These are phyloP conservation scores for Eragrostis tef DNA, from an alignment of 202 grass and related monocot genomes.

Conservation along the genomic window DNA sequence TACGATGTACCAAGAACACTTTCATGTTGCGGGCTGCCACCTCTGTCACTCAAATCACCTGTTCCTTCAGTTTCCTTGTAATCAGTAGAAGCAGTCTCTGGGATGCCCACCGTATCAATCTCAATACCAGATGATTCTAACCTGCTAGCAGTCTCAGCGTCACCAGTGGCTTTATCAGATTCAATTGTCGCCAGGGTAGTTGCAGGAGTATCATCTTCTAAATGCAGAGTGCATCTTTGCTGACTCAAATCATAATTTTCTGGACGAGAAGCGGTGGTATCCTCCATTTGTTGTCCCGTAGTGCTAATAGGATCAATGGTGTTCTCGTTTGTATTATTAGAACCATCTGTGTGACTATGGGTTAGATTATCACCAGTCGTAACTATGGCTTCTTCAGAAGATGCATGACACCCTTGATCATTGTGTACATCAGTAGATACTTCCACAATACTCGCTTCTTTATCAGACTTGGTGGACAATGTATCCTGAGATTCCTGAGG, in stretches of 20 bases:
- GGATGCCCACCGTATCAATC: conserved; percentile 23
- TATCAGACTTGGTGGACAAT: conserved; percentile 8
- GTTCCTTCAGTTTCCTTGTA: conserved; percentile 7
- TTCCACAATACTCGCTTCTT: conserved; percentile 28
- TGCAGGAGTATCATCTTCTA: conserved; percentile 17
- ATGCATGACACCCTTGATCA: conserved; percentile 40
- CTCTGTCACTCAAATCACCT: conserved; percentile 21
- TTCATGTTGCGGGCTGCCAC: background rate
- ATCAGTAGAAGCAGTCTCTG: background rate
- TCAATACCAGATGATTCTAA: conserved; percentile 38
- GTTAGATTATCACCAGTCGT: conserved; percentile 9
- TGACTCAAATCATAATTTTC: conserved; percentile 24
- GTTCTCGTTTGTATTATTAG: background rate
- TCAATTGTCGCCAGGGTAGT: background rate
- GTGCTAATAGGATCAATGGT: background rate
- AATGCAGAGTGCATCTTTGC: conserved; percentile 13
- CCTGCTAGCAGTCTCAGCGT: conserved; percentile 21
- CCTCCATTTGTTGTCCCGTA: background rate
- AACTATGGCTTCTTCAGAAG: conserved; percentile 21
- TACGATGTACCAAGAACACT: background rate
- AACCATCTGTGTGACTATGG: background rate
- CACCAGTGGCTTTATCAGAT: conserved; percentile 23
- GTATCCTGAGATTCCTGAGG: conserved; percentile 30
- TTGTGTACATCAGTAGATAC: conserved; percentile 9
- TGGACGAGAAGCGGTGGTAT: background rate